These are phyloP conservation scores for Choiromyces venosus DNA, from an alignment of 495 filamentous ascomycete species.

Conservation along the genomic window DNA sequence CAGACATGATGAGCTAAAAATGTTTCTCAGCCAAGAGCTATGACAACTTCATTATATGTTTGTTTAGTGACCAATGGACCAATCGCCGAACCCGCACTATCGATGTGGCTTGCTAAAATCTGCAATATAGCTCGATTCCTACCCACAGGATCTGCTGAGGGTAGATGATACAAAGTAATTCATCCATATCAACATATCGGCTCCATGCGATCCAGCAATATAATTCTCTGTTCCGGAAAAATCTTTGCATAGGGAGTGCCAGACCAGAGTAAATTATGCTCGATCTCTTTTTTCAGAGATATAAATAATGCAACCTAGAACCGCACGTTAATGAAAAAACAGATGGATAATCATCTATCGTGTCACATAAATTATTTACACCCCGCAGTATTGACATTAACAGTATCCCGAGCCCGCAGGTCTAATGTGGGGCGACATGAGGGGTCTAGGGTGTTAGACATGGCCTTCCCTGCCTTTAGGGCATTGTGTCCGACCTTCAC, in stretches of 20 bases:
- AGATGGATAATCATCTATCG: not conserved
- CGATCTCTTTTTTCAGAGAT: not conserved
- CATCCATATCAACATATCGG: not conserved
- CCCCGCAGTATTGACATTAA: no score
- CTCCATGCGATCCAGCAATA: not conserved
- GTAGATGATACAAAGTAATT: not conserved
- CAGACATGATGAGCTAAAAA: not conserved
- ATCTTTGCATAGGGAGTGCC: not conserved
- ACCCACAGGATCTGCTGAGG: not conserved
- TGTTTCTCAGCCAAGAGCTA: not conserved
- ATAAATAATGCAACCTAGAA: not conserved
- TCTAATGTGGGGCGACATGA: no score
- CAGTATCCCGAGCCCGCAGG: no score
- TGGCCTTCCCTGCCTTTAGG: not conserved
- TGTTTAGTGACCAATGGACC: no score
- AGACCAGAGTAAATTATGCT: not conserved
- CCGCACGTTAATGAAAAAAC: not conserved
- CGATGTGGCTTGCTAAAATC: not conserved
- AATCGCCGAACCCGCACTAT: not conserved
- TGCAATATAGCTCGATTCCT: not conserved
- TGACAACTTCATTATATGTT: not conserved
- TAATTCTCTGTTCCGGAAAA: not conserved
- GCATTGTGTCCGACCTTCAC: not conserved
- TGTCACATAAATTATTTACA: no score
- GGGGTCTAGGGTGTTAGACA: not conserved